Percentiles rank a stretch among this genome's conserved stretches.
Conservation (phyloP, 176 grass and related monocot genomes). For the Melocanna baccifera region DNA sequence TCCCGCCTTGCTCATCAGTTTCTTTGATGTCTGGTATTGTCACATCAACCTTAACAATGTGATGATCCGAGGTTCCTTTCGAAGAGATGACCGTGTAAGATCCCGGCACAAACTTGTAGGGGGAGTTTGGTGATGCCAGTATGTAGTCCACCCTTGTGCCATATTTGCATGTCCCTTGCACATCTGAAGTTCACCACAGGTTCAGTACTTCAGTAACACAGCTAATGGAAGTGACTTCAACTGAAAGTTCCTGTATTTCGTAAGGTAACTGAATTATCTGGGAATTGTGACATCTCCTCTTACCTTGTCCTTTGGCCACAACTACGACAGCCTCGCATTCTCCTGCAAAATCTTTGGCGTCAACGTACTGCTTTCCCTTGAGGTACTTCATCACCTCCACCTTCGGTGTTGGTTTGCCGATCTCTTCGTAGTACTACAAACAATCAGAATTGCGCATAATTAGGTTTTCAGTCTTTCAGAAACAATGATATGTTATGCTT, state of each 20-base stretch:
- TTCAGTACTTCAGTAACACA: not conserved
- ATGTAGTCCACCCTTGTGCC: slow-evolving; percentile 95
- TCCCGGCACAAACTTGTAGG: slow-evolving; percentile 73
- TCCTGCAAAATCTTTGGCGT: slow-evolving; percentile 88
- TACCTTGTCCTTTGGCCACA: slow-evolving; percentile 95
- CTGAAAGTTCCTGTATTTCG: not conserved
- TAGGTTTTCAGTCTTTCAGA: not conserved
- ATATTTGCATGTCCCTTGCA: slow-evolving; percentile 96
- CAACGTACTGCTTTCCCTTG: slow-evolving; percentile 73
- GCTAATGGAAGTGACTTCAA: not conserved
- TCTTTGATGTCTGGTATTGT: slow-evolving; percentile 29
- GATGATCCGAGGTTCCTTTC: slow-evolving; percentile 83
- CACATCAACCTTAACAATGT: slow-evolving; percentile 81
- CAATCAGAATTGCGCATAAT: not conserved
- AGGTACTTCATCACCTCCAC: slow-evolving; percentile 93
- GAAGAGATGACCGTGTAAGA: slow-evolving; percentile 84
- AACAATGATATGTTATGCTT: not conserved
- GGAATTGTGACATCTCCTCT: not conserved
- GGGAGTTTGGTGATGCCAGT: slow-evolving; percentile 63
- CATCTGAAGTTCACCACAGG: slow-evolving; percentile 43
- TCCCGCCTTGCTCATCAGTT: not conserved
- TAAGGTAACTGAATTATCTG: not conserved
- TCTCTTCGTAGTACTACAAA: slow-evolving; percentile 87
- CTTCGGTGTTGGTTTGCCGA: slow-evolving; percentile 93
- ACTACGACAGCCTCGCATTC: slow-evolving; percentile 96